Conservation (phyloP, 768 basidiomycete species). For the Tremella yokohamensis region DNA sequence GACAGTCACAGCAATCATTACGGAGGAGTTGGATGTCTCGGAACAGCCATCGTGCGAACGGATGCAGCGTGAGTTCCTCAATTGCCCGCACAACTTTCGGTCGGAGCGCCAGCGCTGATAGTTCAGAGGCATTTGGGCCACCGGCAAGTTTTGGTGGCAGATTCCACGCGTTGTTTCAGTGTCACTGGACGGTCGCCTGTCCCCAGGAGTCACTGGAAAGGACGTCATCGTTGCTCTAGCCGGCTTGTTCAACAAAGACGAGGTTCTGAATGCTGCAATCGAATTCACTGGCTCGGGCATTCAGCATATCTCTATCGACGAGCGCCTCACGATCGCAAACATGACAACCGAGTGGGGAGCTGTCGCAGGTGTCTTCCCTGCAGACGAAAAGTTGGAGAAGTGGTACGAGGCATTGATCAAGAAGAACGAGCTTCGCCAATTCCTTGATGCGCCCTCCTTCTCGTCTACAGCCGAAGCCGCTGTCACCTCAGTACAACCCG, state of each 20-base stretch:
- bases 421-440: constrained; percentile 72
- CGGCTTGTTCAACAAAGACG: constrained; percentile 90
- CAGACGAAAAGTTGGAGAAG: constrained; percentile 70
- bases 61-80: constrained; percentile 40
- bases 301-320: constrained; percentile 72
- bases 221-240: constrained; percentile 97
- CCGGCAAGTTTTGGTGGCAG: constrained; percentile 99
- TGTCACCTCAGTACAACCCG: constrained; percentile 54
- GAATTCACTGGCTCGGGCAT: constrained; percentile 93
- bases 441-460: constrained; percentile 54
- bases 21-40: constrained; percentile 93
- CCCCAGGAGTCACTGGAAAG: constrained; percentile 91
- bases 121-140: constrained; percentile 78
- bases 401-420: constrained; percentile 79
- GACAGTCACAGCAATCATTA: constrained; percentile 99
- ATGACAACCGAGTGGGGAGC: constrained; percentile 99
- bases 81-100: background rate
- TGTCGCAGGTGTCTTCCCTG: constrained; percentile 88
- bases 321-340: constrained; percentile 93
- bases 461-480: constrained; percentile 50
- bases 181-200: constrained; percentile 74
- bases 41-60: constrained; percentile 91
- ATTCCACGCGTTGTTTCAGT: constrained; percentile 95
- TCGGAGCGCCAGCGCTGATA: constrained; percentile 2
- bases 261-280: constrained; percentile 93